Evolutionary conservation across 2,329 filamentous ascomycete species (phyloP), one percentile per base, ranked within the genome.

Genomic region (Cadophora luteo-olivacea): DNA sequence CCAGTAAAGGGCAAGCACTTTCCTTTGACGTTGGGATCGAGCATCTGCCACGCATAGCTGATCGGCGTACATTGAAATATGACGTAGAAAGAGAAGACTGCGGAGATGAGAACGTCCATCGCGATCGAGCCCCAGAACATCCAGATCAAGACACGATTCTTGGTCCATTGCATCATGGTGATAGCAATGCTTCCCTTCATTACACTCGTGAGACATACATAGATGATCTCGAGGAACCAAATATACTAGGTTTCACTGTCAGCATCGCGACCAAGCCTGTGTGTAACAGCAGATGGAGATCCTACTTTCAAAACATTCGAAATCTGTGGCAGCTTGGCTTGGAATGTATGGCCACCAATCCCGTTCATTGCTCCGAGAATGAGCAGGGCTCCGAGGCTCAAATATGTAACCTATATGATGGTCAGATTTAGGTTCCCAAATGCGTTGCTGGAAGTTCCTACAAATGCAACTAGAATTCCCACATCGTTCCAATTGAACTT

Each of bases 171-270:
- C 7, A 70, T 48, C 22, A 72, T 67, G 2, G 68, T 72, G 14
- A 68, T 63, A 7, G 72, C 72, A 14, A 73, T 62, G 60, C 67
- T 70, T 19, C 65, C 72, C 67, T 73, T 73, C 72, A 73, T 73
- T 49, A 72, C 58, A 25, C 57, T 66, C 6, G 72, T 73, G 14
- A 73, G 69, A 51, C 71, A 29, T 22, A 73, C 72, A 57, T 73
- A 73, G 55, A 73, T 67, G 49, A 73, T 52, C 58, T 73, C 72
- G 11, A 73, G 63, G 61, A 73, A 73, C 48, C 69, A 73, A 24
- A 73, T 68, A 14, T 51, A 70, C 70, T 73, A 38, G 16, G 41
- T 1, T 55, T 36, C 25, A 33, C 41, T 36, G 32, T 54, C 25
- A 49, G 52, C 41, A 65, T 12, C 36, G 32, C 52, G 16, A 32